phyloP scores from a whole-genome alignment of 371 early-diverging fungal genomes.

The Rhizopus arrhizus region DNA sequence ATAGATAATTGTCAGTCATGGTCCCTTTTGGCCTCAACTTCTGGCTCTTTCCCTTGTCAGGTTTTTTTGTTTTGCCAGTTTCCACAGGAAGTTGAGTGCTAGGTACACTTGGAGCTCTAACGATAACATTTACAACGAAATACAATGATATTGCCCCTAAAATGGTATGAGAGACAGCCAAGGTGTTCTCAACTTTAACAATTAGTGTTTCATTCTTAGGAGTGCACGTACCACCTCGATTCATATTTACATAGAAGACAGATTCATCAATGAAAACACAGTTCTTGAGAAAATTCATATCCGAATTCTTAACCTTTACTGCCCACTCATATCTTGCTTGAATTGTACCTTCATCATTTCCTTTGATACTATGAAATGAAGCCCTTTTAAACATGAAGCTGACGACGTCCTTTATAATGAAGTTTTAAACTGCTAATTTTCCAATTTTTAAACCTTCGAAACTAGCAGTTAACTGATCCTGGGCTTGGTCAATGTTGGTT shows the following conservation, averaged over 20 bases:
- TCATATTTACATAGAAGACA: slow-evolving; percentile 6
- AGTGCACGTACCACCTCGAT: not conserved
- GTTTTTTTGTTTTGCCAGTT: not conserved
- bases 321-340: slow-evolving; percentile 3
- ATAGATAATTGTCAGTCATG: not conserved
- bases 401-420: not conserved
- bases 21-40: too few species aligned
- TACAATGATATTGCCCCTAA: not conserved
- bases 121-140: not conserved
- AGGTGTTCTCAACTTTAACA: not conserved
- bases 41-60: too few species aligned
- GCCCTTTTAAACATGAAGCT: not conserved
- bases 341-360: not conserved
- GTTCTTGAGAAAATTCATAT: slow-evolving; percentile 4
- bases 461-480: not conserved
- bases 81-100: not conserved
- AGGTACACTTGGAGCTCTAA: not conserved
- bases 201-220: slow-evolving; percentile 1
- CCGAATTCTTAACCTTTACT: not conserved
- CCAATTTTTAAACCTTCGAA: not conserved
- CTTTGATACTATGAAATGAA: not conserved
- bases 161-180: not conserved
- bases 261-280: slow-evolving; percentile 17
- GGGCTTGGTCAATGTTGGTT: not conserved
- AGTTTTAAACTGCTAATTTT: not conserved